Base-by-base conservation (phyloP, 2,329 filamentous ascomycete genomes). In the Scopulariopsis brevicaulis region DNA sequence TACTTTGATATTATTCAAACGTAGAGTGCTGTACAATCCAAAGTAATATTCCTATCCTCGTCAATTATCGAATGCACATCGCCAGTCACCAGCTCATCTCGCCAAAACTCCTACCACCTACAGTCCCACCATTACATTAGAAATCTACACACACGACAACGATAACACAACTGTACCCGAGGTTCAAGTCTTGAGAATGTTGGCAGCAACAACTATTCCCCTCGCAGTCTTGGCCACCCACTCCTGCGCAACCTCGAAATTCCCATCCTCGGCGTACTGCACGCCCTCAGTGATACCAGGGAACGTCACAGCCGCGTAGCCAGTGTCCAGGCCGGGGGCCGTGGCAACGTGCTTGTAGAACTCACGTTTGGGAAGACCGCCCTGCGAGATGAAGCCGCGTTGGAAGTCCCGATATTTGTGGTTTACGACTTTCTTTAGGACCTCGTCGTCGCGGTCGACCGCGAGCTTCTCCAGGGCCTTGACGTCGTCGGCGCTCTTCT, bases 221-320 rank as follows among this genome's bases (percentile, higher is more conserved):
- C 65, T 63, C 2, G 70, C 70, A 20, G 69, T 71, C 63, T 67
- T 71, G 6, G 62, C 62, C 1, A 72, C 68, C 70, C 70, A 72
- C 51, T 70, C 69, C 54, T 43, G 35, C 43, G 54, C 54, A 2
- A 55, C 37, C 12, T 28, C 43, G 11, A 48, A 28, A 24, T 55
- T 43, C 12, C 54, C 54, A 25, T 43, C 24, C 14, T 68, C 59
- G 0, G 70, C 70, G 56, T 81, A 80, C 62, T 84, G 79, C 1
- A 84, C 79, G 57, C 86, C 87, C 4, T 85, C 85, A 68, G 84
- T 85, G 64, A 88, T 82, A 24, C 84, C 85, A 14, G 83, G 73
- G 58, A 74, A 74, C 0, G 72, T 69, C 0, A 70, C 71, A 4
- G 71, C 69, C 0, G 70, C 69, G 24, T 75, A 79, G 40, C 77